Percentiles rank a stretch among this genome's conserved stretches.
Evolutionary conservation across 257 asterid genomes (phyloP).

Genomic region (Penstemon davidsonii): DNA sequence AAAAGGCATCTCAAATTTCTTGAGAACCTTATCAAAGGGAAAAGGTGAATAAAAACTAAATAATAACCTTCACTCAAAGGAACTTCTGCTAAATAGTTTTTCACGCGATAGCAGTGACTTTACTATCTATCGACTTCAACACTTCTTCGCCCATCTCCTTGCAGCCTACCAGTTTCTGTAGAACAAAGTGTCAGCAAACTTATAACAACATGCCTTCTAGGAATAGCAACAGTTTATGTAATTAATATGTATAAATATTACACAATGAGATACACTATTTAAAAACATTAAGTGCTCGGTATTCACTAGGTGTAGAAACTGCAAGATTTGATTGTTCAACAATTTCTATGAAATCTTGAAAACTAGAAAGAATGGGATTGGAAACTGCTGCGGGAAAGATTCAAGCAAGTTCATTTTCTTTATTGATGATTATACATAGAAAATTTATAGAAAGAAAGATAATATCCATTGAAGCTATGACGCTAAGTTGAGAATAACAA

Average conservation of each 20-base stretch:
- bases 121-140: conserved; percentile 70
- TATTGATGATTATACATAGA: no score
- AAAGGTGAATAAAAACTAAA: neutral
- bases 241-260: neutral
- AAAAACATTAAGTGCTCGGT: neutral
- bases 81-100: neutral
- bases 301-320: no score
- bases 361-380: no score
- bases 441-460: no score
- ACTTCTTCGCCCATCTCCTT: conserved; percentile 96
- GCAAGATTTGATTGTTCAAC: no score
- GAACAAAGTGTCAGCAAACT: conserved; percentile 2
- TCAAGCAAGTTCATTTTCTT: no score
- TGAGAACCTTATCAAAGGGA: neutral
- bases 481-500: no score
- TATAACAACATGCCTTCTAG: neutral
- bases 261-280: neutral
- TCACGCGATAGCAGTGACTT: conserved; percentile 53
- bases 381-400: no score
- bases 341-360: no score
- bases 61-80: neutral
- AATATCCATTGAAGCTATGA: no score
- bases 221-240: neutral
- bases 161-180: conserved; percentile 96
- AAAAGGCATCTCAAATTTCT: neutral